These are phyloP conservation scores for Cryptococcus maquisensis DNA, from an alignment of 1,284 basidiomycete genomes.

Conservation along the genomic window DNA sequence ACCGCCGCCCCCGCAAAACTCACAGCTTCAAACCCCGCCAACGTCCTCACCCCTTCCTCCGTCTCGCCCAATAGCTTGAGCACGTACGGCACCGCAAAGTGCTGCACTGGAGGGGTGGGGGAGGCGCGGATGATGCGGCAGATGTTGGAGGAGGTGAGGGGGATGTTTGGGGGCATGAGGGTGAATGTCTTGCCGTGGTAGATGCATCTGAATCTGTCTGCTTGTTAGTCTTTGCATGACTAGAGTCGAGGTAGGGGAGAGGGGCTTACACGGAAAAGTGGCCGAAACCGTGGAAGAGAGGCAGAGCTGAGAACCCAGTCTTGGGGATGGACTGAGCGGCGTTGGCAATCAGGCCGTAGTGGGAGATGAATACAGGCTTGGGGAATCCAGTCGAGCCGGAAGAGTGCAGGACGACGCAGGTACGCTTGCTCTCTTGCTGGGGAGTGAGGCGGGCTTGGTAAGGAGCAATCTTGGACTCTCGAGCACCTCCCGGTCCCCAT, in stretches of 20 bases:
- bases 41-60: conserved; percentile 51
- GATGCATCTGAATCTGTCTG: conserved; percentile 45
- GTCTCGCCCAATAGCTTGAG: conserved; percentile 55
- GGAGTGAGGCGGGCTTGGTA: conserved; percentile 51
- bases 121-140: conserved; percentile 36
- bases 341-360: conserved; percentile 45
- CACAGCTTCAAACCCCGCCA: conserved; percentile 56
- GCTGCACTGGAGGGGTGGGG: conserved; percentile 42
- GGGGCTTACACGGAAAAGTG: conserved; percentile 52
- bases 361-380: conserved; percentile 44
- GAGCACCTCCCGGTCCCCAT: conserved; percentile 50
- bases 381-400: conserved; percentile 57
- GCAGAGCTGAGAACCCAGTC: conserved; percentile 54
- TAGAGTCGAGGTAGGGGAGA: background rate
- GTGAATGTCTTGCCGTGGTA: conserved; percentile 53
- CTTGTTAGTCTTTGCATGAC: background rate
- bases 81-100: conserved; percentile 52
- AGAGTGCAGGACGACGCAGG: conserved; percentile 60
- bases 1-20: conserved; percentile 47
- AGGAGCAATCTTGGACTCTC: conserved; percentile 40
- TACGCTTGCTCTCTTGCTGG: conserved; percentile 51
- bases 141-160: conserved; percentile 56
- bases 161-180: conserved; percentile 56
- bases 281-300: conserved; percentile 53
- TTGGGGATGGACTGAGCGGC: conserved; percentile 41